Conservation (phyloP, 208 protist species). For the Acanthamoeba culbertsoni region DNA sequence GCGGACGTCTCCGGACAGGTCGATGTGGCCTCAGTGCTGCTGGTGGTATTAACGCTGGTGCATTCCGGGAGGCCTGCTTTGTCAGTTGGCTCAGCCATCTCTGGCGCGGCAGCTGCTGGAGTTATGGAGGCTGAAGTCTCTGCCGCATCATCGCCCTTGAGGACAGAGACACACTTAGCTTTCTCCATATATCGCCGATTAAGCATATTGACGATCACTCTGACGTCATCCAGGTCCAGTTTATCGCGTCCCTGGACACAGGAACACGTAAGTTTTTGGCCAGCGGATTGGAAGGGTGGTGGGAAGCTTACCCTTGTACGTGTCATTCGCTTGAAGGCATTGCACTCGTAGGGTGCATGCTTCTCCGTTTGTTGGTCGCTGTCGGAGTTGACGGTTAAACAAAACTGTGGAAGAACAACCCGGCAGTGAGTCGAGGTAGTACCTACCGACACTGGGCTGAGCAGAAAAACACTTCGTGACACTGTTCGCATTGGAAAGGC, state of each 20-base stretch:
- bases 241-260: background rate
- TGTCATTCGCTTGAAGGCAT: slow-evolving; percentile 6
- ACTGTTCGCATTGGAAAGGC: background rate
- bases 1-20: no score
- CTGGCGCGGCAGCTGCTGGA: background rate
- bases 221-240: slow-evolving; percentile 23
- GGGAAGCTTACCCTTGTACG: background rate
- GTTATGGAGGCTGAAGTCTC: background rate
- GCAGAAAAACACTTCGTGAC: background rate
- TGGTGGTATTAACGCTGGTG: no score
- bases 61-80: no score
- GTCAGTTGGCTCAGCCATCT: no score
- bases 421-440: background rate
- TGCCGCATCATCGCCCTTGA: background rate
- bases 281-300: no score
- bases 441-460: background rate
- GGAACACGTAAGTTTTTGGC: background rate
- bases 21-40: no score
- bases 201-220: slow-evolving; percentile 53
- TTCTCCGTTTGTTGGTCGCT: slow-evolving; percentile 13
- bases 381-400: background rate
- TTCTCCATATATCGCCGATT: slow-evolving; percentile 1
- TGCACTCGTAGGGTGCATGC: slow-evolving; percentile 33
- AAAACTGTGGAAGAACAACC: background rate
- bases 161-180: background rate